Percentiles rank a stretch among this genome's conserved stretches.
phyloP scores from a whole-genome alignment of 2,329 filamentous ascomycete species.

The Rutstroemia sp. region DNA sequence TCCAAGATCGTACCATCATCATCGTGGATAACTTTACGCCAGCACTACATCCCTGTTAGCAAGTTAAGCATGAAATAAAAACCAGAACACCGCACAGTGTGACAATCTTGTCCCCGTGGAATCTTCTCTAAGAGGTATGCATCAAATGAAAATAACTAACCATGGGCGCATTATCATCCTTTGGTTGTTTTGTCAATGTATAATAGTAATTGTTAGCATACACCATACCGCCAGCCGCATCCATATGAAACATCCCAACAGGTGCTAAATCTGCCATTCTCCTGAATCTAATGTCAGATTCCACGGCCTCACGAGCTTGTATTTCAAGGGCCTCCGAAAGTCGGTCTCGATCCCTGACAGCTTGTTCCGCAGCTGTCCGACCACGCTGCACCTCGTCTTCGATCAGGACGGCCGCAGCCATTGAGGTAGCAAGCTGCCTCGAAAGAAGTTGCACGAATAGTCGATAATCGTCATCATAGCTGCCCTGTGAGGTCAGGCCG shows the following conservation, averaged over 20 bases:
- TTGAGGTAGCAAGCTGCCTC: slow-evolving; percentile 68
- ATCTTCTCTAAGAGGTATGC: background rate
- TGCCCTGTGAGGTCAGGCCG: slow-evolving; percentile 69
- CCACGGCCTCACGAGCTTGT: slow-evolving; percentile 39
- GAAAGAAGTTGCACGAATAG: slow-evolving; percentile 70
- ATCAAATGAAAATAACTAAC: background rate
- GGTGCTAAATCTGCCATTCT: slow-evolving; percentile 67
- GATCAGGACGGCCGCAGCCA: slow-evolving; percentile 75
- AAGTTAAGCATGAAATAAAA: background rate
- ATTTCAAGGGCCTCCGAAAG: slow-evolving; percentile 58
- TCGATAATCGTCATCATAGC: slow-evolving; percentile 73
- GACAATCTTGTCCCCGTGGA: background rate
- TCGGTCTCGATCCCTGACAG: slow-evolving; percentile 68
- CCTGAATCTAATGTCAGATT: slow-evolving; percentile 57
- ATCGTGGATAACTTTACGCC: background rate
- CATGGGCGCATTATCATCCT: background rate
- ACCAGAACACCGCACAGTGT: background rate
- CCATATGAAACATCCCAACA: slow-evolving; percentile 65
- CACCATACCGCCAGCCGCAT: slow-evolving; percentile 54
- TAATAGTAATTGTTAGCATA: slow-evolving; percentile 66
- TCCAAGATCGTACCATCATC: slow-evolving; percentile 13
- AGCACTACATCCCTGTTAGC: background rate
- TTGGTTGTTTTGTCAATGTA: slow-evolving; percentile 11
- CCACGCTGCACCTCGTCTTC: slow-evolving; percentile 75
- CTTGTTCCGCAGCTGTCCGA: slow-evolving; percentile 64